Conservation (phyloP, 2,329 filamentous ascomycete genomes). For the Geosmithia putterillii region DNA sequence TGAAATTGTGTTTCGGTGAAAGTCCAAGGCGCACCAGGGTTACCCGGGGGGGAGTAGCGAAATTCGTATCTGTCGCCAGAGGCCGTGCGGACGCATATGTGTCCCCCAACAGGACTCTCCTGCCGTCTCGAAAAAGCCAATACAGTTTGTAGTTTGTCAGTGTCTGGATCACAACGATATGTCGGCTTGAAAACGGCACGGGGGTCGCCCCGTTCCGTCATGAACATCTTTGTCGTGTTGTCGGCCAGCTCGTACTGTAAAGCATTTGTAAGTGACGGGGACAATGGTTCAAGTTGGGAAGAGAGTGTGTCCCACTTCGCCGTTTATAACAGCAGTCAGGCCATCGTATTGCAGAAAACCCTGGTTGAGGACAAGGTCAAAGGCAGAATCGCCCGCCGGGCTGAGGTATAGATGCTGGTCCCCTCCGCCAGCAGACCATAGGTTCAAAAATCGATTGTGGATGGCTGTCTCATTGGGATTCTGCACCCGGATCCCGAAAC, state of each 20-base stretch:
- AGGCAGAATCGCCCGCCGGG: conserved; percentile 21
- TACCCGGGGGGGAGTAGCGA: conserved; percentile 26
- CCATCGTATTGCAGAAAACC: conserved; percentile 17
- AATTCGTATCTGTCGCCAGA: conserved; percentile 26
- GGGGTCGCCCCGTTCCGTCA: conserved; percentile 29
- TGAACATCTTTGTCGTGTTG: conserved; percentile 35
- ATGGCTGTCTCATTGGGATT: conserved; percentile 19
- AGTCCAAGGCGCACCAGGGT: conserved; percentile 14
- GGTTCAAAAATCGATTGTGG: conserved; percentile 23
- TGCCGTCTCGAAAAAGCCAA: conserved; percentile 18
- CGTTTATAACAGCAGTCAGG: conserved; percentile 27
- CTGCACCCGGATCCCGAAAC: conserved; percentile 24
- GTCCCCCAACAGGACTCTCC: conserved; percentile 17
- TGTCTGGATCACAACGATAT: conserved; percentile 28
- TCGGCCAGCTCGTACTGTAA: conserved; percentile 13
- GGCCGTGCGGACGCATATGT: conserved; percentile 24
- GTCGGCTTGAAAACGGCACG: conserved; percentile 24
- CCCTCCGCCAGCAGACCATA: conserved; percentile 20
- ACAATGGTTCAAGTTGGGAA: conserved; percentile 15
- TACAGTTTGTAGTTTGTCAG: conserved; percentile 23
- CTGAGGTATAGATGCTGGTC: conserved; percentile 26
- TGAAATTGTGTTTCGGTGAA: background rate
- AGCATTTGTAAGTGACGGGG: too few relatives aligned
- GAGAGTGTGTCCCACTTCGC: conserved; percentile 23
- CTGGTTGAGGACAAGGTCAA: conserved; percentile 21